phyloP scores from a whole-genome alignment of 2,329 filamentous ascomycete genomes.

The Calonectria ilicicola region DNA sequence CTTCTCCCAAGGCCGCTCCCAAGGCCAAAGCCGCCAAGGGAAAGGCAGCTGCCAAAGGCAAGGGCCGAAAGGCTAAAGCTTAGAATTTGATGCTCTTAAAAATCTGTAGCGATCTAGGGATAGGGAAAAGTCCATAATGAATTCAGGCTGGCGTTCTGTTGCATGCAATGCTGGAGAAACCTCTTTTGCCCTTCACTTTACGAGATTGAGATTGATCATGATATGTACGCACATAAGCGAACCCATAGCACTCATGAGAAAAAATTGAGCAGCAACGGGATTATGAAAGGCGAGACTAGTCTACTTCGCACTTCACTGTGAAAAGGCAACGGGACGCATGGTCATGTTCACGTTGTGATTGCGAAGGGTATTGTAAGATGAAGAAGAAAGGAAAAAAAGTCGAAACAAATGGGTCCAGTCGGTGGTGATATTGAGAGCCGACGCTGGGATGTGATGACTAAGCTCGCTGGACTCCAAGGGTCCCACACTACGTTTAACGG shows the following conservation, averaged over 20 bases:
- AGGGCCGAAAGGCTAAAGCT: slow-evolving; percentile 52
- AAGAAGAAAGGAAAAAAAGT: slow-evolving; percentile 46
- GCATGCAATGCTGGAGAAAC: slow-evolving; percentile 10
- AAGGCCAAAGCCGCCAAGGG: slow-evolving; percentile 44
- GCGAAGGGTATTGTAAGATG: slow-evolving; percentile 61
- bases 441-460: slow-evolving; percentile 32
- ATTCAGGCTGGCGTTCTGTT: slow-evolving; percentile 33
- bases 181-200: neutral
- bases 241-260: slow-evolving; percentile 64
- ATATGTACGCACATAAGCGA: slow-evolving; percentile 73
- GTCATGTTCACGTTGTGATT: slow-evolving; percentile 49
- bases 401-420: slow-evolving; percentile 11
- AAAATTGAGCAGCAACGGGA: slow-evolving; percentile 62
- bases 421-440: slow-evolving; percentile 26
- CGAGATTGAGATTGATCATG: slow-evolving; percentile 14
- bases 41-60: slow-evolving; percentile 50
- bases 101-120: slow-evolving; percentile 43
- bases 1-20: slow-evolving; percentile 37
- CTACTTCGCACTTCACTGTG: slow-evolving; percentile 65
- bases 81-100: slow-evolving; percentile 42
- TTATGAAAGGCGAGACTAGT: slow-evolving; percentile 69
- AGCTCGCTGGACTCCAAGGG: slow-evolving; percentile 19
- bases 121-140: slow-evolving; percentile 44
- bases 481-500: neutral
- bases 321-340: slow-evolving; percentile 54